Conservation (phyloP, 2,329 filamentous ascomycete species). For the Paracoccidioides brasiliensis region DNA sequence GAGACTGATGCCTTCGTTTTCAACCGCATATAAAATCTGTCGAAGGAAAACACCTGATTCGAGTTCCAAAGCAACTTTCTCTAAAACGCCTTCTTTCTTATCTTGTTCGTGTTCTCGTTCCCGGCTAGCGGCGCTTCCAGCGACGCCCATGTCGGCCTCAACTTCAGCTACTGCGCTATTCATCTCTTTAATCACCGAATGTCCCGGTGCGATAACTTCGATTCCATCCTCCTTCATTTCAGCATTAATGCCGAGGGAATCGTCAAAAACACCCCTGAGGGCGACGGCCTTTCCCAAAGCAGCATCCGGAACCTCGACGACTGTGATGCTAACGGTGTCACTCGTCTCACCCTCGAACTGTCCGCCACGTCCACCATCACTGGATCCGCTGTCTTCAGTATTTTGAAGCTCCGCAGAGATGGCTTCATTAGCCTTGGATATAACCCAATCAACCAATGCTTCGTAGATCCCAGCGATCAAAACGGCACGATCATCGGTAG, state of each 20-base stretch:
- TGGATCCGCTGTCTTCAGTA: constrained; percentile 51
- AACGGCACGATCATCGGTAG: constrained; percentile 69
- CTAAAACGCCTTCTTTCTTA: constrained; percentile 66
- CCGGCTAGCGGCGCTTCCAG: constrained; percentile 50
- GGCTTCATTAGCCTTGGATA: constrained; percentile 73
- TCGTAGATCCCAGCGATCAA: constrained; percentile 84
- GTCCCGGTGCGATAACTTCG: constrained; percentile 57
- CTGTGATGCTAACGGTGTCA: constrained; percentile 78
- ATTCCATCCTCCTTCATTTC: constrained; percentile 97
- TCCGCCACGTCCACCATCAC: constrained; percentile 47
- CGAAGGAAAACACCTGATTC: constrained; percentile 74
- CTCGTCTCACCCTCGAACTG: constrained; percentile 56
- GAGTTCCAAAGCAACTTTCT: constrained; percentile 71
- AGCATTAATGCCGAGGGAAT: constrained; percentile 78
- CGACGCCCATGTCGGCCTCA: constrained; percentile 66
- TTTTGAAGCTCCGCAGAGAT: constrained; percentile 63
- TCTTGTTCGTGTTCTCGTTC: constrained; percentile 70
- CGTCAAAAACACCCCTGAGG: constrained; percentile 84
- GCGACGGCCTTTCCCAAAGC: constrained; percentile 75
- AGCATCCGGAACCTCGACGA: constrained; percentile 73
- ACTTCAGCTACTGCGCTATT: constrained; percentile 64
- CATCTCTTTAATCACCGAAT: constrained; percentile 79
- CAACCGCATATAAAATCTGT: constrained; percentile 64
- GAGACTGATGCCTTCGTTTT: constrained; percentile 65
- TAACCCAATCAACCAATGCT: constrained; percentile 86